Evolutionary conservation across 257 asterid species (phyloP).

Genomic region (Cordia subcordata): DNA sequence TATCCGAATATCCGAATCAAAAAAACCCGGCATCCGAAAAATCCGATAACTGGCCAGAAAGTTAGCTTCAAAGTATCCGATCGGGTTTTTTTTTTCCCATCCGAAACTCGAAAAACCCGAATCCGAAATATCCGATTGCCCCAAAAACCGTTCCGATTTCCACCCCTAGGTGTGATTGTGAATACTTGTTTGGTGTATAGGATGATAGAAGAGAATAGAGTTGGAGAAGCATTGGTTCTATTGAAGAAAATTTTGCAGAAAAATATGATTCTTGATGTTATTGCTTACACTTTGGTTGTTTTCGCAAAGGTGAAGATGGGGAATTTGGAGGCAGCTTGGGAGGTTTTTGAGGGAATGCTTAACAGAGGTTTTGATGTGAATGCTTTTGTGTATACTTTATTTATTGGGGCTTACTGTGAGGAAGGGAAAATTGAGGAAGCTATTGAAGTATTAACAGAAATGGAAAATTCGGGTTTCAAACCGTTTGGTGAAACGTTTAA

Average conservation of each 20-base stretch:
- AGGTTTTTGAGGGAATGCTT: constrained; percentile 54
- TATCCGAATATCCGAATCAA: no score
- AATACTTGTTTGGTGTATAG: constrained; percentile 60
- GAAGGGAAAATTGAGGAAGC: constrained; percentile 54
- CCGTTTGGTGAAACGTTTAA: constrained; percentile 51
- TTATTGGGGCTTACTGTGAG: constrained; percentile 47
- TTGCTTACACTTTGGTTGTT: constrained; percentile 55
- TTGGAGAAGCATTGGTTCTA: constrained; percentile 48
- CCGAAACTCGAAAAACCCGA: no score
- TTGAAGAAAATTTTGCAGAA: constrained; percentile 64
- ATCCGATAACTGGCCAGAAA: no score
- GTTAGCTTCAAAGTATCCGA: no score
- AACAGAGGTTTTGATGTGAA: constrained; percentile 70
- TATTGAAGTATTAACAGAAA: constrained; percentile 37
- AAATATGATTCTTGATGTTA: constrained; percentile 50
- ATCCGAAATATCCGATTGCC: no score
- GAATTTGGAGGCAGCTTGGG: constrained; percentile 48
- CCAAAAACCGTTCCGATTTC: no score
- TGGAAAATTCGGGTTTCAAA: constrained; percentile 45
- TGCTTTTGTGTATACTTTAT: constrained; percentile 48
- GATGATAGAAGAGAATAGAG: constrained; percentile 50
- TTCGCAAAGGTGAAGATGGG: constrained; percentile 69
- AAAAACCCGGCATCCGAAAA: no score
- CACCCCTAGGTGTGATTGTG: constrained; percentile 46
- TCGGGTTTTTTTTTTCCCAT: no score